phyloP scores from a whole-genome alignment of 179 eudicot species.

The Silene noctiflora region DNA sequence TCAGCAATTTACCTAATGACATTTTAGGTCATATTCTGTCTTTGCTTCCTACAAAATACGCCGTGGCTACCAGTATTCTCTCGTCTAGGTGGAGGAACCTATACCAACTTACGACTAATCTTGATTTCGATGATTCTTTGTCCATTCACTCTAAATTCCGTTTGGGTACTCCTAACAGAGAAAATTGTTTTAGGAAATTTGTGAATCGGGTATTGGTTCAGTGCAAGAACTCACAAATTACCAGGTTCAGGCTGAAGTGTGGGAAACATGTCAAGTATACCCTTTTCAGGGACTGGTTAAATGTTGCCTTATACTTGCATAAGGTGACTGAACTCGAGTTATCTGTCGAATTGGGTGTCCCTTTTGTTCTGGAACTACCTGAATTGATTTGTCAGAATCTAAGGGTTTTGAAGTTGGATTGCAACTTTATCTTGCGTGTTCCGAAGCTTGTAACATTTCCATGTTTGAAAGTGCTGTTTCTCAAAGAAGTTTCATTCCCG shows the following conservation, averaged over 20 bases:
- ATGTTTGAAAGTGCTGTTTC: slow-evolving; percentile 16
- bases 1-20: slow-evolving; percentile 28
- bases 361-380: slow-evolving; percentile 11
- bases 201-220: slow-evolving; percentile 14
- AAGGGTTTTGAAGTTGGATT: slow-evolving; percentile 23
- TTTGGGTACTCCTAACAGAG: neutral
- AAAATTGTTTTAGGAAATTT: slow-evolving; percentile 12
- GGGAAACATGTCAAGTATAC: neutral
- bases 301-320: neutral
- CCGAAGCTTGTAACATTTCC: slow-evolving; percentile 18
- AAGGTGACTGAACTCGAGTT: slow-evolving; percentile 23
- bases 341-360: slow-evolving; percentile 1
- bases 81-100: slow-evolving; percentile 25
- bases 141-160: neutral
- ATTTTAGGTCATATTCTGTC: slow-evolving; percentile 24
- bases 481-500: slow-evolving; percentile 17
- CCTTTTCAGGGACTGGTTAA: slow-evolving; percentile 12
- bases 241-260: slow-evolving; percentile 27
- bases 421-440: slow-evolving; percentile 1
- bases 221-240: slow-evolving; percentile 12
- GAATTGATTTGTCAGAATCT: slow-evolving; percentile 16
- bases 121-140: slow-evolving; percentile 28
- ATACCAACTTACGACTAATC: slow-evolving; percentile 20
- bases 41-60: slow-evolving; percentile 29
- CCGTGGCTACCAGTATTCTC: slow-evolving; percentile 24